These are phyloP conservation scores for Triticum turgidum DNA, from an alignment of 176 grass and related monocot species.

Conservation along the genomic window DNA sequence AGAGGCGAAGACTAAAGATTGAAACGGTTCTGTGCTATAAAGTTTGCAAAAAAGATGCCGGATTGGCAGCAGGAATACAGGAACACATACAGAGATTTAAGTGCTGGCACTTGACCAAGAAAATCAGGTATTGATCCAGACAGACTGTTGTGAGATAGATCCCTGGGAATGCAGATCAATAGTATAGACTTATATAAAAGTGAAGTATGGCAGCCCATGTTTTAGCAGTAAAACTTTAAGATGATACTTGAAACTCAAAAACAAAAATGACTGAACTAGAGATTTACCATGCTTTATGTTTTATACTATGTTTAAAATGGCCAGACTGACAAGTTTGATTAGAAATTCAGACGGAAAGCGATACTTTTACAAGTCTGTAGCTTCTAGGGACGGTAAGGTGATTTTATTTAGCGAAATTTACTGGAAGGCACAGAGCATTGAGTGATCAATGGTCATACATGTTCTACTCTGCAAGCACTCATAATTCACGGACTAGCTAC, in stretches of 20 bases:
- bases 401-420: neutral
- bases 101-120: constrained; percentile 1
- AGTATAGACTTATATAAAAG: neutral
- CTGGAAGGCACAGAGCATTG: neutral
- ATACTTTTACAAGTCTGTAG: neutral
- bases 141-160: constrained; percentile 44
- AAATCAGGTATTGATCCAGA: constrained; percentile 34
- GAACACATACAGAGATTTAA: constrained; percentile 44
- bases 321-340: neutral
- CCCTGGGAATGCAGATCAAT: constrained; percentile 5
- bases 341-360: neutral
- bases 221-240: neutral
- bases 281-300: neutral
- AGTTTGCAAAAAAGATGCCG: neutral
- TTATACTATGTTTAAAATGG: neutral
- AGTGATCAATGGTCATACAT: neutral
- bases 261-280: neutral
- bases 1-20: neutral
- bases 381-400: neutral
- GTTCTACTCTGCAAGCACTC: neutral
- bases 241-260: neutral
- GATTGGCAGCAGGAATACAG: neutral
- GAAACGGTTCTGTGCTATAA: neutral
- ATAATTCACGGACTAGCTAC: neutral
- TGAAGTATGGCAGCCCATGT: neutral